phyloP scores from a whole-genome alignment of 768 basidiomycete genomes.

The Glaciozyma antarctica region DNA sequence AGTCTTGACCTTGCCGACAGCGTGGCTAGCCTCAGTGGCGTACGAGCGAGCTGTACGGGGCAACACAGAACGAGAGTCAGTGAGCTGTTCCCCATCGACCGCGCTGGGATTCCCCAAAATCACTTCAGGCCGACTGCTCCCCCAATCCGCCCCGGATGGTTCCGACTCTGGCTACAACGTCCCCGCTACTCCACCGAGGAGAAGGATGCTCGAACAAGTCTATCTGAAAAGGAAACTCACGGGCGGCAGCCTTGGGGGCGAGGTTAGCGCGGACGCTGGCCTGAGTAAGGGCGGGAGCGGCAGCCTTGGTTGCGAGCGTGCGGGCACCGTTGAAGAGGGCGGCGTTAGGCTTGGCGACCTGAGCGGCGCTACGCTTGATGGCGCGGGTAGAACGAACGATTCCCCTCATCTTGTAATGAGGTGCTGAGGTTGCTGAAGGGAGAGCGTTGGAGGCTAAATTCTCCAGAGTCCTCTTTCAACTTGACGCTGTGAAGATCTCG shows the following conservation, averaged over 20 bases:
- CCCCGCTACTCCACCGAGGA: neutral
- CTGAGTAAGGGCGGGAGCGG: slow-evolving; percentile 15
- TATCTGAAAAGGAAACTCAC: slow-evolving; percentile 2
- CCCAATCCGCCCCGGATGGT: neutral
- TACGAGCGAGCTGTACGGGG: slow-evolving; percentile 29
- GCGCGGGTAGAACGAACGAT: neutral
- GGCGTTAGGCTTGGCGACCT: neutral
- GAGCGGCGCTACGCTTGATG: neutral
- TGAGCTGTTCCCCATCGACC: too few relatives aligned
- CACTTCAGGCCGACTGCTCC: neutral
- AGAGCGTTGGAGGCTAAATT: too few relatives aligned
- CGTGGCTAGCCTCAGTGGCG: slow-evolving; percentile 30
- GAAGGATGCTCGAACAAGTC: too few relatives aligned
- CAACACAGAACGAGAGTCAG: neutral
- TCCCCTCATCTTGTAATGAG: neutral
- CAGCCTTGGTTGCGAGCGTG: slow-evolving; percentile 27
- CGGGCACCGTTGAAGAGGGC: neutral
- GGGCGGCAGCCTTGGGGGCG: slow-evolving; percentile 11
- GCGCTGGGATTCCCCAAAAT: neutral
- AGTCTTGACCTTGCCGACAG: slow-evolving; percentile 50
- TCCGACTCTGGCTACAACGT: neutral
- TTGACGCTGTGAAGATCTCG: too few relatives aligned
- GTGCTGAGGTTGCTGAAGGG: neutral
- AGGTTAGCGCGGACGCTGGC: slow-evolving; percentile 15
- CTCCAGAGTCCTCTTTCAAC: too few relatives aligned